A percentile compares a stretch with the other conserved stretches of the same genome.
These are phyloP conservation scores for Monosporascus cannonballus DNA, from an alignment of 2,329 filamentous ascomycete genomes.

Conservation along the genomic window DNA sequence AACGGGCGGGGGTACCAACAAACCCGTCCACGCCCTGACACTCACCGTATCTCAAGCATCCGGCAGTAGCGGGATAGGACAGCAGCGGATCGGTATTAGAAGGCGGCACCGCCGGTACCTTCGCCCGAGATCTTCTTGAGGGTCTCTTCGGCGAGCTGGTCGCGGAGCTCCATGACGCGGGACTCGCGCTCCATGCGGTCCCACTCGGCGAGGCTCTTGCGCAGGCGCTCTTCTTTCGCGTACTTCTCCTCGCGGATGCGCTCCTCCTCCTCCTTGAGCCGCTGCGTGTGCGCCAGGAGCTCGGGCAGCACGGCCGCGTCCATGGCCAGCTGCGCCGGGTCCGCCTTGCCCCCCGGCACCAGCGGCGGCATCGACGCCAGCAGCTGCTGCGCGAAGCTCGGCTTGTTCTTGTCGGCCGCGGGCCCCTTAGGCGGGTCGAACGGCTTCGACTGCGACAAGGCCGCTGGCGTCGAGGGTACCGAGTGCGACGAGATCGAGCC, in stretches of 20 bases:
- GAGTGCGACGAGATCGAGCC: conserved; percentile 24
- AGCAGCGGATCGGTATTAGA: conserved; percentile 26
- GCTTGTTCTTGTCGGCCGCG: conserved; percentile 28
- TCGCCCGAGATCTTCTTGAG: conserved; percentile 53
- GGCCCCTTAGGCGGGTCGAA: conserved; percentile 56
- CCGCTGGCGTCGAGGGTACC: conserved; percentile 31
- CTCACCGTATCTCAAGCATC: too few relatives aligned
- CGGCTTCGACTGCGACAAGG: conserved; percentile 30
- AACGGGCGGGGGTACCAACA: not conserved
- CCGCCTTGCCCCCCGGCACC: conserved; percentile 49
- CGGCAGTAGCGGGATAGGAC: too few relatives aligned
- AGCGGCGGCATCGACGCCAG: conserved; percentile 45
- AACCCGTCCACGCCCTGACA: not conserved
- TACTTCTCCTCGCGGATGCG: conserved; percentile 47
- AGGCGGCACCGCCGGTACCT: conserved; percentile 48
- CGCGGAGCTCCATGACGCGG: conserved; percentile 47
- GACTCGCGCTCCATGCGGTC: conserved; percentile 49
- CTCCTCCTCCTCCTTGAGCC: conserved; percentile 53
- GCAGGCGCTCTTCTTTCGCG: conserved; percentile 47
- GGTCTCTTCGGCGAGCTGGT: conserved; percentile 50
- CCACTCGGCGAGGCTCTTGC: conserved; percentile 47
- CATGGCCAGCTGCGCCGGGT: conserved; percentile 38
- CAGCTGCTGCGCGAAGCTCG: conserved; percentile 46
- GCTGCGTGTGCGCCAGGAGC: conserved; percentile 46
- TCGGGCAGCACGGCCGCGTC: conserved; percentile 45